phyloP scores from a whole-genome alignment of 75 land plant species.

The Pinus taeda region DNA sequence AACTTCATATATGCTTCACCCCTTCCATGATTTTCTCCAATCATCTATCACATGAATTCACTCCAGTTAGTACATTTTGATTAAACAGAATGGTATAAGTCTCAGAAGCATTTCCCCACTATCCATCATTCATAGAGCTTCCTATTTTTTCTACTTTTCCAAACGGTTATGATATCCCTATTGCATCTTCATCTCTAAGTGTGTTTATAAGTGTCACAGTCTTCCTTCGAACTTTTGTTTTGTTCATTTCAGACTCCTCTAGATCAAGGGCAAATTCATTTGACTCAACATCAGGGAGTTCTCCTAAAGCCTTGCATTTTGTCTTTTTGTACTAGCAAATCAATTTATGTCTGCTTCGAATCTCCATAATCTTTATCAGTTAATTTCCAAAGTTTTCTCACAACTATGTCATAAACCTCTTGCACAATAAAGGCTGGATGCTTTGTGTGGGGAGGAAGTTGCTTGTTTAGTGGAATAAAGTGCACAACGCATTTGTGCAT shows the following conservation, averaged over 20 bases:
- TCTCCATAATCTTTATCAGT: constrained; percentile 97
- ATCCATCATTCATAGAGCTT: constrained; percentile 34
- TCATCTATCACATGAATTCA: constrained; percentile 80
- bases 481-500: constrained; percentile 98
- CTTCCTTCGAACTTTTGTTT: constrained; percentile 39
- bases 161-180: constrained; percentile 27
- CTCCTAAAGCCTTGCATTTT: constrained; percentile 75
- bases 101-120: constrained; percentile 28
- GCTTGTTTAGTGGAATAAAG: constrained; percentile 84
- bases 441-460: constrained; percentile 65
- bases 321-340: constrained; percentile 87
- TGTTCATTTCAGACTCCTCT: constrained; percentile 41
- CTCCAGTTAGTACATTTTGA: constrained; percentile 59
- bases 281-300: constrained; percentile 69
- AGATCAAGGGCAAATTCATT: constrained; percentile 40
- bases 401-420: constrained; percentile 83
- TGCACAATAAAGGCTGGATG: constrained; percentile 97
- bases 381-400: constrained; percentile 65
- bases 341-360: constrained; percentile 76
- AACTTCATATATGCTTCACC: constrained; percentile 42
- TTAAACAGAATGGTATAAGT: constrained; percentile 38
- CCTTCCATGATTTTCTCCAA: constrained; percentile 77
- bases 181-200: constrained; percentile 46
- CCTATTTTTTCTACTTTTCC: constrained; percentile 63
- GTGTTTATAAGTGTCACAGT: constrained; percentile 58